Percentiles rank a stretch among this genome's conserved stretches.
phyloP scores from a whole-genome alignment of 2,329 filamentous ascomycete genomes.

The Fusarium nurragi region DNA sequence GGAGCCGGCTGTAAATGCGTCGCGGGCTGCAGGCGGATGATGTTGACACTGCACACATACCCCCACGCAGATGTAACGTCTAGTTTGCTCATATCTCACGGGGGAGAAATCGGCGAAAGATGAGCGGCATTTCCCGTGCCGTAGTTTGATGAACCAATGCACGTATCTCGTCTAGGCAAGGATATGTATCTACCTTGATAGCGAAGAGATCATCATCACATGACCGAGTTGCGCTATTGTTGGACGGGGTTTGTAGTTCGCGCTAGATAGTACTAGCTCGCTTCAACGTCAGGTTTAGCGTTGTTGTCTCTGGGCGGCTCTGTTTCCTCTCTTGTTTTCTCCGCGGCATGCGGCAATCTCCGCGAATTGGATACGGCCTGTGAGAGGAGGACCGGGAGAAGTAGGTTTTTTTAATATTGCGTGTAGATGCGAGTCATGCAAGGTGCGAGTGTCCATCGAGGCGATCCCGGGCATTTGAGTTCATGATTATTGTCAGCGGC shows the following conservation, averaged over 20 bases:
- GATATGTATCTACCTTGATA: neutral
- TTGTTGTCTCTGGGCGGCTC: conserved; percentile 24
- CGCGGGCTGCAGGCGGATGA: neutral
- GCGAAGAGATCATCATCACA: conserved; percentile 16
- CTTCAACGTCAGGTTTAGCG: conserved; percentile 10
- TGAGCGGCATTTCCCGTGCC: neutral
- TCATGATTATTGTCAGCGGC: neutral
- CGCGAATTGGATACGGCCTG: neutral
- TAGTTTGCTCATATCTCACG: conserved; percentile 17
- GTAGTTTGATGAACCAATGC: conserved; percentile 1
- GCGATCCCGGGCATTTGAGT: neutral
- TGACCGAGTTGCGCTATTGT: conserved; percentile 13
- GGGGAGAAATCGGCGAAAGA: neutral
- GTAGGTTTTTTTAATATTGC: neutral
- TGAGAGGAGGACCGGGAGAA: neutral
- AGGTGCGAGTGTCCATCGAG: neutral
- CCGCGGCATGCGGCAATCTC: neutral
- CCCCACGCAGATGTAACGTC: neutral
- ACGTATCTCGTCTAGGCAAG: neutral
- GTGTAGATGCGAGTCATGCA: neutral
- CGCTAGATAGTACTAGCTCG: neutral
- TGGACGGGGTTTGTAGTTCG: neutral
- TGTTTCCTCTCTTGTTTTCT: conserved; percentile 12
- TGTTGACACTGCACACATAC: neutral
- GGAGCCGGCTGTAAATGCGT: conserved; percentile 22